Conservation (phyloP, 2,329 filamentous ascomycete genomes). For the Domatiomyces catenatus region DNA sequence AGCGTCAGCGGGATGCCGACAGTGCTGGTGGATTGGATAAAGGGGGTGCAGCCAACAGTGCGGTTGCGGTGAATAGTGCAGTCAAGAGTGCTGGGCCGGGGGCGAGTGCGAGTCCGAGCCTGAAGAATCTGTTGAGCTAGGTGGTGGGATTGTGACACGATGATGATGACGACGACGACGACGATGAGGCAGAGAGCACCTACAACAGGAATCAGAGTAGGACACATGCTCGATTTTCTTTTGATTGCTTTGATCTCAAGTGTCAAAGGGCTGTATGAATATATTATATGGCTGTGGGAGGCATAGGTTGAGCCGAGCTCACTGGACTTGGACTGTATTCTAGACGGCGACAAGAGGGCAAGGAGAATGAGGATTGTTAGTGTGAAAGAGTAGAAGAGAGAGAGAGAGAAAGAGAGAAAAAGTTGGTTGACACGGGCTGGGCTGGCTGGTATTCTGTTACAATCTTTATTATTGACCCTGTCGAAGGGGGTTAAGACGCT, state of each 20-base stretch:
- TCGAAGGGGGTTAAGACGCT: too few species aligned
- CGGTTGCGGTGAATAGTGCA: conserved; percentile 9
- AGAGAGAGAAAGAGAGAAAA: too few species aligned
- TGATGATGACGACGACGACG: not conserved
- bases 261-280: not conserved
- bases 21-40: conserved; percentile 6
- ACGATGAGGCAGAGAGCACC: not conserved
- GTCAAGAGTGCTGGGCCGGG: conserved; percentile 31
- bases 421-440: too few species aligned
- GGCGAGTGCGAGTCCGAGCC: conserved; percentile 62
- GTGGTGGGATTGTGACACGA: not conserved
- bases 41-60: not conserved
- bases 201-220: not conserved
- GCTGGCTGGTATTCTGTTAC: too few species aligned
- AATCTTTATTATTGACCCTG: too few species aligned
- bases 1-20: not conserved
- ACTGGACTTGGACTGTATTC: not conserved
- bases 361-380: not conserved
- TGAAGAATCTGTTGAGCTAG: conserved; percentile 58
- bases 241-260: not conserved
- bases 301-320: not conserved
- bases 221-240: not conserved
- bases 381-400: too few species aligned
- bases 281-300: not conserved
- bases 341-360: not conserved